Conservation (phyloP, 306 rosid genomes). For the Betula pendula region DNA sequence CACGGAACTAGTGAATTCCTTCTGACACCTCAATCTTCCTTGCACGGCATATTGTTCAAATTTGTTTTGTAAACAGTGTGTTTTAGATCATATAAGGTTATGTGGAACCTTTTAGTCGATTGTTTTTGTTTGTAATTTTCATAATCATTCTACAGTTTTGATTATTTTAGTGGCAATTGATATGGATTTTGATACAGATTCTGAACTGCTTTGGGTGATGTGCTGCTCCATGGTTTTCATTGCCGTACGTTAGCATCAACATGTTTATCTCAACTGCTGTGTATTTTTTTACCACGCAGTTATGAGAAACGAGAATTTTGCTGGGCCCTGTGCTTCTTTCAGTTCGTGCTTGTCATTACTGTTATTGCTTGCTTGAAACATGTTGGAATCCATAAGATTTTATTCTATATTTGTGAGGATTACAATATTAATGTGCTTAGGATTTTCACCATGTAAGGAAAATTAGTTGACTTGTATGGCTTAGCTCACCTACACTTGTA, state of each 20-base stretch:
- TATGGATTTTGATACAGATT: neutral
- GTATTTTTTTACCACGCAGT: neutral
- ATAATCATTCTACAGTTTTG: slow-evolving; percentile 18
- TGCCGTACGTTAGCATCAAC: neutral
- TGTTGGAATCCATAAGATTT: too few species aligned
- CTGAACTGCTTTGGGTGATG: neutral
- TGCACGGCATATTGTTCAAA: slow-evolving; percentile 14
- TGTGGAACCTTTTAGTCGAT: neutral
- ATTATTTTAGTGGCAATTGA: neutral
- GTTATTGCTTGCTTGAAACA: neutral
- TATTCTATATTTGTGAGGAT: too few species aligned
- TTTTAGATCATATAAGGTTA: neutral
- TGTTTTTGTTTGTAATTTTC: slow-evolving; percentile 5
- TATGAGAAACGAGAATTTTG: neutral
- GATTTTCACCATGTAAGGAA: too few species aligned
- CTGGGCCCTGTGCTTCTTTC: neutral
- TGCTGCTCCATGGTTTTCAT: neutral
- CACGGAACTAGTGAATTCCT: slow-evolving; percentile 39
- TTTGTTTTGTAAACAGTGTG: slow-evolving; percentile 13
- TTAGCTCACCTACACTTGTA: too few species aligned
- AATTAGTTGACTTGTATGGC: too few species aligned
- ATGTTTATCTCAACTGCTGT: neutral
- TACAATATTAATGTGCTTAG: too few species aligned
- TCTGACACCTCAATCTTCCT: slow-evolving; percentile 16
- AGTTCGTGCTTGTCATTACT: neutral